Conservation (phyloP, 768 basidiomycete genomes). For the Leucocoprinus sp. region DNA sequence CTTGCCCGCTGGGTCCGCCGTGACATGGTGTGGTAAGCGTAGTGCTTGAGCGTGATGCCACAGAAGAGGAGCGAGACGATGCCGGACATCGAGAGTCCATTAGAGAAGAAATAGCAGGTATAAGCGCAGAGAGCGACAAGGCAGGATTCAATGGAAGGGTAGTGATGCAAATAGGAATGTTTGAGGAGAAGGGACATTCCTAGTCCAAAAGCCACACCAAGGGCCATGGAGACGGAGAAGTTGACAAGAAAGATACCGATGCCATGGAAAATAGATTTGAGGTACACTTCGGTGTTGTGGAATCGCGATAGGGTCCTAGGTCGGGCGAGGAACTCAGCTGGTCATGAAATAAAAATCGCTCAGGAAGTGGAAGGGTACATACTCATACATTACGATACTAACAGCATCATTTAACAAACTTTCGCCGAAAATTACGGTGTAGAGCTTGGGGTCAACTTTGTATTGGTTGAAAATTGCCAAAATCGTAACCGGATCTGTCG, state of each 20-base stretch:
- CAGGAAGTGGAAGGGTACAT: constrained; percentile 30
- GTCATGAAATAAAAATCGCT: not conserved
- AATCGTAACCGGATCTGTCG: constrained; percentile 97
- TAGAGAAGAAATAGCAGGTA: constrained; percentile 99
- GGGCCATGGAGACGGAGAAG: constrained; percentile 89
- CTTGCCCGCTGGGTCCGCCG: constrained; percentile 86
- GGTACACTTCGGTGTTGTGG: constrained; percentile 79
- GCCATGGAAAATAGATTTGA: constrained; percentile 88
- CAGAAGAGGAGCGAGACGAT: constrained; percentile 98
- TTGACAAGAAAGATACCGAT: constrained; percentile 96
- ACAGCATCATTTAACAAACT: constrained; percentile 97
- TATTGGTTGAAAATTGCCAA: constrained; percentile 97
- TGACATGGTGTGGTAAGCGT: constrained; percentile 99
- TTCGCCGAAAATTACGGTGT: constrained; percentile 96
- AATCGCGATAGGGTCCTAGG: constrained; percentile 84
- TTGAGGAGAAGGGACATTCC: constrained; percentile 89
- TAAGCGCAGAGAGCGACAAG: constrained; percentile 92
- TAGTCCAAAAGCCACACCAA: constrained; percentile 89
- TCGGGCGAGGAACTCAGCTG: not conserved
- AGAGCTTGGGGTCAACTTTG: constrained; percentile 97
- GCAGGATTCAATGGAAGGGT: constrained; percentile 96
- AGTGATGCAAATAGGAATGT: constrained; percentile 79
- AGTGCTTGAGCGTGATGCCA: constrained; percentile 98
- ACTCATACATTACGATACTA: constrained; percentile 99
- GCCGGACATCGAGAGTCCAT: constrained; percentile 87